Evolutionary conservation across 257 asterid genomes (phyloP).

Genomic region (Prunella vulgaris): DNA sequence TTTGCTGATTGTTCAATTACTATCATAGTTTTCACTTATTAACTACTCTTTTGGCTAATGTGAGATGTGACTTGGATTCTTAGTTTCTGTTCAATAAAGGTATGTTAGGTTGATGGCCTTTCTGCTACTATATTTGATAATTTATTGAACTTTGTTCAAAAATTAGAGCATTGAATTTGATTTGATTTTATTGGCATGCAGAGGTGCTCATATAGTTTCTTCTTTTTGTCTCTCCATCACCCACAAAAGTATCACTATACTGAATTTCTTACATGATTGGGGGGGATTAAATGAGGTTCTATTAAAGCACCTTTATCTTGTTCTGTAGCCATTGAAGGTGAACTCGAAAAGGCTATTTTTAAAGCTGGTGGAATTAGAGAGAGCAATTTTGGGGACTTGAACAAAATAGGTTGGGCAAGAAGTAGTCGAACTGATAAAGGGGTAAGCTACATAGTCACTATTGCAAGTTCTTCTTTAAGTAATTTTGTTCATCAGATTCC

Average conservation of each 20-base stretch:
- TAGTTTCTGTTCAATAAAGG: not conserved
- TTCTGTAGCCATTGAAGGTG: conserved; percentile 86
- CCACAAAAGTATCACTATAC: not conserved
- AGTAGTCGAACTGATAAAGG: conserved; percentile 99
- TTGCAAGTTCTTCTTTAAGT: conserved; percentile 2
- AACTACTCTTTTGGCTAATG: not conserved
- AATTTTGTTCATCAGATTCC: conserved; percentile 14
- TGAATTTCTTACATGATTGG: conserved; percentile 14
- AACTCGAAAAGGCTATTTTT: conserved; percentile 77
- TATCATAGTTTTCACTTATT: not conserved
- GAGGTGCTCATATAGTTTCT: not conserved
- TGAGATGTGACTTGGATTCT: not conserved
- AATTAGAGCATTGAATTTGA: not conserved
- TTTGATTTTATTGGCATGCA: not conserved
- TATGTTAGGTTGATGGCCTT: not conserved
- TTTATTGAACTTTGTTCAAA: not conserved
- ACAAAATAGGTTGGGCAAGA: conserved; percentile 89
- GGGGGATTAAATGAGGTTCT: conserved; percentile 10
- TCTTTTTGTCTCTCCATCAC: not conserved
- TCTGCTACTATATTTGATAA: not conserved
- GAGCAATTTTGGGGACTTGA: conserved; percentile 80
- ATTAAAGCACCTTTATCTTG: conserved; percentile 31
- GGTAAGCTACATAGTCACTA: conserved; percentile 40
- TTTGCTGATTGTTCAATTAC: not conserved
- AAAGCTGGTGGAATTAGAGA: conserved; percentile 90